Evolutionary conservation across 164 flowering plant species (phyloP).

Genomic region (Umbilicus rupestris): DNA sequence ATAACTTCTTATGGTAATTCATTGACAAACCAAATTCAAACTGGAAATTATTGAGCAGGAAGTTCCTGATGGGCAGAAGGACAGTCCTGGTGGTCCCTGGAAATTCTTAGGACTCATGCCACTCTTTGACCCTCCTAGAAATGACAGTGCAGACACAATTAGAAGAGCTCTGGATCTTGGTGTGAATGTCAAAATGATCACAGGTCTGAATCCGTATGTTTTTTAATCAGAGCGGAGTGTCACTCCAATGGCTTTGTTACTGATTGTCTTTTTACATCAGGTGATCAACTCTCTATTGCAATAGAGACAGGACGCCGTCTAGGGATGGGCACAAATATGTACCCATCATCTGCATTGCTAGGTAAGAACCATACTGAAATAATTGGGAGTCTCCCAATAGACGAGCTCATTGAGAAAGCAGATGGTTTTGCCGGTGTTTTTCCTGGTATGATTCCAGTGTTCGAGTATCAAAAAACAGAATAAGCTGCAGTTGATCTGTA

Average conservation of each 20-base stretch:
- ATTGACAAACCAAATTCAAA: not conserved
- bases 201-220: conserved; percentile 24
- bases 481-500: not conserved
- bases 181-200: conserved; percentile 64
- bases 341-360: conserved; percentile 75
- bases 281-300: conserved; percentile 88
- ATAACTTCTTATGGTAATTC: not conserved
- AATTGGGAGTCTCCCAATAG: conserved; percentile 67
- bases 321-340: conserved; percentile 95
- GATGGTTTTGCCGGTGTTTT: conserved; percentile 95
- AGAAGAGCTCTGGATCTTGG: conserved; percentile 58
- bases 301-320: conserved; percentile 91
- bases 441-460: conserved; percentile 44
- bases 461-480: not conserved
- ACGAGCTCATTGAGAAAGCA: conserved; percentile 79
- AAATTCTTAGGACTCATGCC: conserved; percentile 59
- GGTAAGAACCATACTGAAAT: conserved; percentile 76
- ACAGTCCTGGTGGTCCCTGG: conserved; percentile 57
- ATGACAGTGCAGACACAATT: conserved; percentile 66
- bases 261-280: conserved; percentile 20
- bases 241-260: not conserved
- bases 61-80: conserved; percentile 53
- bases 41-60: conserved; percentile 22
- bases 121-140: conserved; percentile 59
- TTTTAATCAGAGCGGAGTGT: not conserved